Conservation (phyloP, 768 basidiomycete species). For the Cystobasidium ongulense region DNA sequence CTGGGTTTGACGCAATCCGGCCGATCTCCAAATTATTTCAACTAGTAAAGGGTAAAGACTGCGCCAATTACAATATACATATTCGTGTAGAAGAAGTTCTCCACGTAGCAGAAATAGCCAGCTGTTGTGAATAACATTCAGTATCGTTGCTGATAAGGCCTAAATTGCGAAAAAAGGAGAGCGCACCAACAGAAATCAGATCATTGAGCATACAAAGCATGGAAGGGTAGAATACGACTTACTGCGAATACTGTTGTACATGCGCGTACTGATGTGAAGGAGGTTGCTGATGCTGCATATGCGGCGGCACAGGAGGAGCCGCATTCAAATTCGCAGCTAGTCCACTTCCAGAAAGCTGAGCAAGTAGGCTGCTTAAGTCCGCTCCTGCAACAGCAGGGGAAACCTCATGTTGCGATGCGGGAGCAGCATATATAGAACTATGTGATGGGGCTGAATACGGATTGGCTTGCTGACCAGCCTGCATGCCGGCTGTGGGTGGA, state of each 20-base stretch:
- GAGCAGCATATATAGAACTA: background rate
- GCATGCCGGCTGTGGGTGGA: background rate
- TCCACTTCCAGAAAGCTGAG: slow-evolving; percentile 9
- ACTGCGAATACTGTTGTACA: background rate
- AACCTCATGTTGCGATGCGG: background rate
- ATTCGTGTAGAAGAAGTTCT: too few species aligned
- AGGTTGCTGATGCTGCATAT: background rate
- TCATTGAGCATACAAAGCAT: too few species aligned
- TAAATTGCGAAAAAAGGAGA: background rate
- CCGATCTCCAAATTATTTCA: too few species aligned
- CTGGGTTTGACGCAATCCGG: too few species aligned
- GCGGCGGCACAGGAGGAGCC: background rate
- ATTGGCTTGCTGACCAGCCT: background rate
- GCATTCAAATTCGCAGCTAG: background rate
- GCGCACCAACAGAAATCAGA: background rate
- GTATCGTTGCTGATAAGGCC: background rate
- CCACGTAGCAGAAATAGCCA: too few species aligned
- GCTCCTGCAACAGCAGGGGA: background rate
- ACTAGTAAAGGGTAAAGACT: too few species aligned
- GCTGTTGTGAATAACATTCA: too few species aligned
- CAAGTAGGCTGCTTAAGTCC: background rate
- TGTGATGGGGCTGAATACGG: background rate
- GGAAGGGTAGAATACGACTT: too few species aligned
- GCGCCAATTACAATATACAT: too few species aligned
- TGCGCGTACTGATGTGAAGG: background rate